A percentile compares a stretch with the other conserved stretches of the same genome.
These are phyloP conservation scores for Scheffersomyces cryptocercus DNA, from an alignment of 1,139 yeast species.

Conservation along the genomic window DNA sequence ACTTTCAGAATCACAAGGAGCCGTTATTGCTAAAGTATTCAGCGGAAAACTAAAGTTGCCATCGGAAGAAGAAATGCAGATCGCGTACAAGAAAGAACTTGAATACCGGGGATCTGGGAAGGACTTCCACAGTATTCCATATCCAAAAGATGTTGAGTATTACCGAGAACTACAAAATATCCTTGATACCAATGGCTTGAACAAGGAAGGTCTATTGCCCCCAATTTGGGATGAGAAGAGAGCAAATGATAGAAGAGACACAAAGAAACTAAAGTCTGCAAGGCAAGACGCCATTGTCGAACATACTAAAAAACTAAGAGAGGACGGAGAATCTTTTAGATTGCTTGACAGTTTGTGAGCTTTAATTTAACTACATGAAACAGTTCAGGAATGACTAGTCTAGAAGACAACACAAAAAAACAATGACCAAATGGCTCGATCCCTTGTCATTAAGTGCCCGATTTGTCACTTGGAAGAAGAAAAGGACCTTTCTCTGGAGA, in stretches of 20 bases:
- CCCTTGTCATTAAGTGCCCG: too few relatives aligned
- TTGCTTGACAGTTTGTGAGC: constrained; percentile 1
- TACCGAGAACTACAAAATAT: constrained; percentile 23
- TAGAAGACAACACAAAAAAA: too few relatives aligned
- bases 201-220: constrained; percentile 25
- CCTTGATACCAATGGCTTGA: constrained; percentile 17
- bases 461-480: too few relatives aligned
- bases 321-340: constrained; percentile 14
- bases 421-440: too few relatives aligned
- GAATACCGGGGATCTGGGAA: constrained; percentile 24
- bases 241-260: constrained; percentile 16
- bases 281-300: constrained; percentile 19
- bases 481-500: too few relatives aligned
- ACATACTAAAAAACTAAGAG: constrained; percentile 20
- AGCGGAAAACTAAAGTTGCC: constrained; percentile 44
- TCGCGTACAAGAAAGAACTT: constrained; percentile 20
- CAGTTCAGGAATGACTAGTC: too few relatives aligned
- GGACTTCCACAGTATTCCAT: constrained; percentile 27
- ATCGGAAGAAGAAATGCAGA: constrained; percentile 27
- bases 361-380: too few relatives aligned
- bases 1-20: constrained; percentile 47
- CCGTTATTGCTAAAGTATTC: constrained; percentile 42
- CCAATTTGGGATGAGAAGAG: constrained; percentile 25
- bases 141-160: constrained; percentile 34
- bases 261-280: constrained; percentile 19